Evolutionary conservation across 306 rosid species (phyloP).

Genomic region (Cicer arietinum): DNA sequence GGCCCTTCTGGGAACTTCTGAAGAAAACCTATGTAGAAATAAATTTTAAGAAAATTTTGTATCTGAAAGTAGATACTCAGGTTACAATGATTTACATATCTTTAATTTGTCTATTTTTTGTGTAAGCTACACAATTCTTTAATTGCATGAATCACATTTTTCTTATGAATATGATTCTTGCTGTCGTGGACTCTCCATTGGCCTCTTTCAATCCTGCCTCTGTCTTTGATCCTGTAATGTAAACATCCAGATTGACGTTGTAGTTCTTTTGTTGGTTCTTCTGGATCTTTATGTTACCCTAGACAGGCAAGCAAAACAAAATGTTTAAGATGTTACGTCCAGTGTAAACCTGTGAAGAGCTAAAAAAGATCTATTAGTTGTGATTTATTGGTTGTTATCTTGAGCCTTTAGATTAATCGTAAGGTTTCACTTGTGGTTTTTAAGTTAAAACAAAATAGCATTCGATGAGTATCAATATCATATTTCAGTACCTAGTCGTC

Average conservation of each 20-base stretch:
- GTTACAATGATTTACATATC: not conserved
- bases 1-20: not conserved
- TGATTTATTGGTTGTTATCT: not conserved
- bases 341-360: constrained; percentile 1
- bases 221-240: constrained; percentile 14
- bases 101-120: not conserved
- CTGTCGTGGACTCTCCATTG: not conserved
- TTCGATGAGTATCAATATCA: constrained; percentile 14
- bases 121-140: not conserved
- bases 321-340: not conserved
- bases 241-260: constrained; percentile 3
- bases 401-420: constrained; percentile 19
- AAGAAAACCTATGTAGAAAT: constrained; percentile 2
- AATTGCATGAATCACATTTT: not conserved
- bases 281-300: constrained; percentile 13
- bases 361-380: not conserved
- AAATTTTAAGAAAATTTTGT: not conserved
- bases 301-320: not conserved
- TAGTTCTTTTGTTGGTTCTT: constrained; percentile 27
- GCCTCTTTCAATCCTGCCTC: constrained; percentile 9
- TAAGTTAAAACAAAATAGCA: not conserved
- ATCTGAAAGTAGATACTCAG: not conserved
- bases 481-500: constrained; percentile 2
- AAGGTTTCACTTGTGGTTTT: constrained; percentile 5
- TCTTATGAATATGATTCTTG: not conserved